Evolutionary conservation across 208 protist genomes (phyloP), one percentile per base, ranked within the genome.

Genomic region (Vickermania ingenoplastis): DNA sequence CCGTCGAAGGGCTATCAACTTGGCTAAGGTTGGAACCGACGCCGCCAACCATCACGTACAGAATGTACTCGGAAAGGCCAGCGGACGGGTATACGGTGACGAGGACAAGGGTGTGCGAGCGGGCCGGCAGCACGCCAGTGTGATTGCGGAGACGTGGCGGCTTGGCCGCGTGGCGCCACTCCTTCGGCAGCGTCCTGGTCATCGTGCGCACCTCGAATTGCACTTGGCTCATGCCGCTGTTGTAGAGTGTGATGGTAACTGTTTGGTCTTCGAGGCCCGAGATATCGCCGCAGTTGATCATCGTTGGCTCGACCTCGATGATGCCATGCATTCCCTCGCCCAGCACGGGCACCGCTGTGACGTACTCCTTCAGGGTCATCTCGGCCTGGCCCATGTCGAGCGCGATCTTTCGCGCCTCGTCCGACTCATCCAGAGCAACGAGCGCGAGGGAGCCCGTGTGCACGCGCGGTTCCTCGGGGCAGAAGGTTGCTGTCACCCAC

Each of bases 81-180:
- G 73, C 75, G 23, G 67, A 59, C 28, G 53, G 67, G 36, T 77
- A 71, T 23, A 90, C 71, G 0, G 83, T 80, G 25, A 89, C 75
- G 31, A 85, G 74, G 60, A 97, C 83, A 4, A 77, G 73, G 22
- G 79, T 75, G 73, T 96, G 89, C n/a, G 92, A 79, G 48, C 92
- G 84, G 21, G 83, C 89, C 11, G 83, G 79, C 27, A 97, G 53
- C 49, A 75, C 62, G 23, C 89, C 87, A 17, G 53, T 48, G 26
- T 72, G 67, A 59, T 89, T 89, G 57, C 75, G 73, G 52, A 84
- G 64, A 22, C 67, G 59, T 26, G 81, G 71, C n/a, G 76, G 55
- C 25, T 22, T 48, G 0, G 29, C 26, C 23, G 56, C 41, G 31
- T 70, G 65, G 41, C 69, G 30, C 69, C 63, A 59, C 31, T 31